These are phyloP conservation scores for barrel medic (Medicago truncatula) DNA, from an alignment of 306 rosid genomes.

Conservation along the genomic window DNA sequence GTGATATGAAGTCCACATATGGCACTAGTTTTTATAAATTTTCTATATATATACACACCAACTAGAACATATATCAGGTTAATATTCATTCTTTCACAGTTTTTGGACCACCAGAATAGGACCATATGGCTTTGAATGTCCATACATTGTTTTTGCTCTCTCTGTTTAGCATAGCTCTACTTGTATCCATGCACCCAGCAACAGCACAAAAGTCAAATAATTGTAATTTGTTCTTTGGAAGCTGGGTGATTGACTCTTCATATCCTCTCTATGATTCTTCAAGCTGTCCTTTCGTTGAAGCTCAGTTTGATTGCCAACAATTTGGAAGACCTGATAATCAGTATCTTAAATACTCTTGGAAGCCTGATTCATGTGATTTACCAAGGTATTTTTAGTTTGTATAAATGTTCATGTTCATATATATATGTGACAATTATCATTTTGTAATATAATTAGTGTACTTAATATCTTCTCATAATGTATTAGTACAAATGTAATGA, in stretches of 20 bases:
- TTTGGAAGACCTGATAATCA: slow-evolving; percentile 76
- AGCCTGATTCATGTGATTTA: slow-evolving; percentile 71
- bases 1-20: slow-evolving; percentile 39
- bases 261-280: slow-evolving; percentile 74
- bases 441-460: not conserved
- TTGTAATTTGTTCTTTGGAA: slow-evolving; percentile 78
- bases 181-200: slow-evolving; percentile 47
- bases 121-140: slow-evolving; percentile 54
- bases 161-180: slow-evolving; percentile 47
- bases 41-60: slow-evolving; percentile 12
- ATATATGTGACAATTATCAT: no score
- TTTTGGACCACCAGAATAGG: slow-evolving; percentile 24
- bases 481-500: not conserved
- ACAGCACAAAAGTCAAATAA: slow-evolving; percentile 47
- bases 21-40: not conserved
- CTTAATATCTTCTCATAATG: not conserved
- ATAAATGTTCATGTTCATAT: no score
- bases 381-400: slow-evolving; percentile 88
- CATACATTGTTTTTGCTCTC: slow-evolving; percentile 41
- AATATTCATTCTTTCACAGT: not conserved
- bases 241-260: slow-evolving; percentile 66
- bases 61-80: slow-evolving; percentile 15
- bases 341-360: slow-evolving; percentile 90
- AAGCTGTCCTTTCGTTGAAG: slow-evolving; percentile 73
- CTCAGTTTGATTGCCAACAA: slow-evolving; percentile 76